Percentiles rank a stretch among this genome's conserved stretches.
phyloP scores from a whole-genome alignment of 805 yeast genomes.

The Wickerhamiella azymoides region DNA sequence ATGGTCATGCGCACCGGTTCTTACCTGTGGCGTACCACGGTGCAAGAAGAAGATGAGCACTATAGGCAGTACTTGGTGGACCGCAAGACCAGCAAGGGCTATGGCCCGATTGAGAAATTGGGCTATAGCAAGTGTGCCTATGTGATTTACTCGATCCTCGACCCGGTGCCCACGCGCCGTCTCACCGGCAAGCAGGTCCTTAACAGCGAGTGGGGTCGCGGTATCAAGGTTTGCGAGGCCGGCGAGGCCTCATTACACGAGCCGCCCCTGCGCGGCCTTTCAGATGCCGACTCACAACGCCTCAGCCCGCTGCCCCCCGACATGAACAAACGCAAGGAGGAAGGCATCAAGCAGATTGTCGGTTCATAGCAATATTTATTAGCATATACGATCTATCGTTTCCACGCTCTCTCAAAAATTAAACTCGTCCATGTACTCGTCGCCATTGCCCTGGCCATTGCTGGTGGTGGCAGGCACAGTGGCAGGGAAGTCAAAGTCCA shows the following conservation, averaged over 20 bases:
- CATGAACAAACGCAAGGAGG: neutral
- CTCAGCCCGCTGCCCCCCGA: neutral
- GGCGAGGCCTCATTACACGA: conserved; percentile 28
- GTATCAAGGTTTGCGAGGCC: conserved; percentile 64
- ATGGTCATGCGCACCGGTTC: conserved; percentile 81
- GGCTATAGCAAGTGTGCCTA: conserved; percentile 83
- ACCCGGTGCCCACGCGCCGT: conserved; percentile 79
- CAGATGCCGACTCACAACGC: neutral
- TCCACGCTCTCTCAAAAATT: neutral
- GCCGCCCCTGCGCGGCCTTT: neutral
- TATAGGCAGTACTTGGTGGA: conserved; percentile 60
- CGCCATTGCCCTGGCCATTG: neutral
- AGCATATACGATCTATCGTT: neutral
- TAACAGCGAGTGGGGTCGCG: conserved; percentile 93
- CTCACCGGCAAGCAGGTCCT: conserved; percentile 78
- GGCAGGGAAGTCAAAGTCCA: neutral
- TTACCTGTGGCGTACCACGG: conserved; percentile 80
- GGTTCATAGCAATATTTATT: neutral
- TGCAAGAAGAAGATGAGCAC: conserved; percentile 62
- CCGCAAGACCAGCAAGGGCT: conserved; percentile 72
- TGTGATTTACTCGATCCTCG: conserved; percentile 83
- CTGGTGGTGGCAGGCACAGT: neutral
- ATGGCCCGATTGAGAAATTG: conserved; percentile 77
- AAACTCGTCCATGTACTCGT: neutral
- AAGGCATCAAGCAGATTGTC: neutral